A percentile compares a stretch with the other conserved stretches of the same genome.
Conservation (phyloP, 345 rosid species). For the Cardamine resedifolia region DNA sequence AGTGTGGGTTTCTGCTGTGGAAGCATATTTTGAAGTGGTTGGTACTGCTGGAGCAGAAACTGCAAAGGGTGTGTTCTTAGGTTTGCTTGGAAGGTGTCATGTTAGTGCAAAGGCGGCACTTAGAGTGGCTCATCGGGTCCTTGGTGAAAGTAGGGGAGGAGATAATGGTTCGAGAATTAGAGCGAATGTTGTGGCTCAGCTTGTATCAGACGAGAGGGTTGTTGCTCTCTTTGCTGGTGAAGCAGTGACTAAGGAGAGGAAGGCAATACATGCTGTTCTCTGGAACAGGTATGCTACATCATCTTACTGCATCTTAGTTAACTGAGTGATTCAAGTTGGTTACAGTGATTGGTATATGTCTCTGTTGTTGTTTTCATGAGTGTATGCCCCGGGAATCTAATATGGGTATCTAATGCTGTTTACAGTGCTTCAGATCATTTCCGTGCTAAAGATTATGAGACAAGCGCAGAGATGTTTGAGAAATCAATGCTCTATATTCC, state of each 20-base stretch:
- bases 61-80: conserved; percentile 79
- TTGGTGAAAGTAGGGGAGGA: conserved; percentile 57
- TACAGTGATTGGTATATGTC: neutral
- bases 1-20: conserved; percentile 95
- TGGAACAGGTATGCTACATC: conserved; percentile 71
- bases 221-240: conserved; percentile 68
- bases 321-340: neutral
- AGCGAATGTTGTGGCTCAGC: conserved; percentile 67
- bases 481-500: conserved; percentile 92
- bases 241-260: conserved; percentile 59
- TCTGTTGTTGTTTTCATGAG: neutral
- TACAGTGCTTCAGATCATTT: conserved; percentile 79
- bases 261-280: conserved; percentile 78
- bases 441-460: conserved; percentile 69
- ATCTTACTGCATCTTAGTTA: neutral
- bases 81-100: conserved; percentile 79
- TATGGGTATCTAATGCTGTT: conserved; percentile 27
- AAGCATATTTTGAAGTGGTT: conserved; percentile 77
- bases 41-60: conserved; percentile 97
- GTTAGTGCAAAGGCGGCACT: conserved; percentile 83
- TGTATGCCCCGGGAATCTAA: conserved; percentile 13
- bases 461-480: conserved; percentile 87
- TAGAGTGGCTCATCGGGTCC: conserved; percentile 66
- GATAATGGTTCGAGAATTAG: conserved; percentile 54
- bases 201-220: conserved; percentile 84